Conservation (phyloP, 805 yeast species). For the Kodamaea laetipori region DNA sequence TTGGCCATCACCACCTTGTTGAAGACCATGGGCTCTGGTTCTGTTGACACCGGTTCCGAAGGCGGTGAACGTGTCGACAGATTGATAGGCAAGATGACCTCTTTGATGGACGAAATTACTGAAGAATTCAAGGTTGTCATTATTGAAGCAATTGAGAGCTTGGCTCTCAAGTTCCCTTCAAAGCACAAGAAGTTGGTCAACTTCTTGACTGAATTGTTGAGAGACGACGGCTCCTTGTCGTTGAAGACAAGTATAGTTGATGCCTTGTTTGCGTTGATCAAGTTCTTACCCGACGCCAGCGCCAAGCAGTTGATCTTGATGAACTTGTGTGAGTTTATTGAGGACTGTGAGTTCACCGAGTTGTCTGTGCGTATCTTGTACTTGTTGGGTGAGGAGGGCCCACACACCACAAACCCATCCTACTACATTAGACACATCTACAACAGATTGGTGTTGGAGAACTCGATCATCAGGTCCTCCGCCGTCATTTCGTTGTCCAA, state of each 20-base stretch:
- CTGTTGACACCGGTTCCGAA: conserved; percentile 34
- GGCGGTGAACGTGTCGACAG: conserved; percentile 74
- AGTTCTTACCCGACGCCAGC: conserved; percentile 68
- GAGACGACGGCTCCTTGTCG: conserved; percentile 86
- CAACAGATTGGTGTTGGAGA: conserved; percentile 94
- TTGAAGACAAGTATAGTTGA: conserved; percentile 89
- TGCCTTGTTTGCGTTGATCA: conserved; percentile 88
- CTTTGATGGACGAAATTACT: conserved; percentile 88
- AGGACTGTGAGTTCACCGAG: conserved; percentile 96
- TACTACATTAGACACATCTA: conserved; percentile 93
- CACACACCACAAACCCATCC: conserved; percentile 80
- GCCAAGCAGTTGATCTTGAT: conserved; percentile 83
- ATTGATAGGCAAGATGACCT: conserved; percentile 81
- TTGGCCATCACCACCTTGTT: conserved; percentile 95
- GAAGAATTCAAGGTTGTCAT: conserved; percentile 95
- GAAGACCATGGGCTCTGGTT: conserved; percentile 85
- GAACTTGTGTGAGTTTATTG: conserved; percentile 93
- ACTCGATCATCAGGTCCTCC: conserved; percentile 91
- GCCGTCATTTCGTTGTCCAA: conserved; percentile 92
- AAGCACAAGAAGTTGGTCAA: conserved; percentile 81
- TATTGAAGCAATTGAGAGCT: conserved; percentile 89
- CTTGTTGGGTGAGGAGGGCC: conserved; percentile 92
- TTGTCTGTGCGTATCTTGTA: conserved; percentile 91
- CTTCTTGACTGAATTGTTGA: conserved; percentile 79
- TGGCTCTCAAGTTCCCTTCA: conserved; percentile 90